These are phyloP conservation scores for Aspergillus tanneri DNA, from an alignment of 2,329 filamentous ascomycete genomes.

Conservation along the genomic window DNA sequence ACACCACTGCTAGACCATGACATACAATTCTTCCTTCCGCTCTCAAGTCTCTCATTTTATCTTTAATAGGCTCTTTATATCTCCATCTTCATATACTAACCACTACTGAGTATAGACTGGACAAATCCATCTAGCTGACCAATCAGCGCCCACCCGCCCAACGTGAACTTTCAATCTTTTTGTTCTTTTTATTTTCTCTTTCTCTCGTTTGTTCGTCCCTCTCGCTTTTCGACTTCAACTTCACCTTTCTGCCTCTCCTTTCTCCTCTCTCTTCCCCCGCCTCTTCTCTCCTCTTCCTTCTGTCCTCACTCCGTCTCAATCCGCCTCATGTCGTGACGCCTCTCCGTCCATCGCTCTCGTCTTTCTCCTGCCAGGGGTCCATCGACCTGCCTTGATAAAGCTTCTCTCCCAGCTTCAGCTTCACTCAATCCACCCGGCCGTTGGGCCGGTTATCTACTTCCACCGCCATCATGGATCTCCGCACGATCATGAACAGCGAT, in stretches of 20 bases:
- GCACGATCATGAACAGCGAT: constrained; percentile 53
- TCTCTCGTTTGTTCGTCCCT: background rate
- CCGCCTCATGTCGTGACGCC: background rate
- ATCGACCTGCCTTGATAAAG: background rate
- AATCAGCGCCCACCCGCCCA: constrained; percentile 4
- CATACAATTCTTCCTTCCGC: too few relatives aligned
- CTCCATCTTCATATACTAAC: too few relatives aligned
- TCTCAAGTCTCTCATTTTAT: too few relatives aligned
- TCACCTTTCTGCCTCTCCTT: background rate
- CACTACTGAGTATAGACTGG: too few relatives aligned
- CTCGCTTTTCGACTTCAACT: background rate
- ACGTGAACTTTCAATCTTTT: constrained; percentile 1
- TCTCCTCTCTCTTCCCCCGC: constrained; percentile 6
- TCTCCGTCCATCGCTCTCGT: background rate
- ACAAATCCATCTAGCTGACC: background rate
- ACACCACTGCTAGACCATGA: too few relatives aligned
- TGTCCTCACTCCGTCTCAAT: background rate
- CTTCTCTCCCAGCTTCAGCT: background rate
- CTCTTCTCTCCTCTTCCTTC: constrained; percentile 4
- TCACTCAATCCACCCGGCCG: background rate
- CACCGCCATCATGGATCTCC: constrained; percentile 50
- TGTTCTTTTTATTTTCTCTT: background rate
- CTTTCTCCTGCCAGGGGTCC: constrained; percentile 1
- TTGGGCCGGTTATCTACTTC: background rate
- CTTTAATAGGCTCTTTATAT: too few relatives aligned